Evolutionary conservation across 345 rosid species (phyloP).

Genomic region (Eutrema heterophyllum): DNA sequence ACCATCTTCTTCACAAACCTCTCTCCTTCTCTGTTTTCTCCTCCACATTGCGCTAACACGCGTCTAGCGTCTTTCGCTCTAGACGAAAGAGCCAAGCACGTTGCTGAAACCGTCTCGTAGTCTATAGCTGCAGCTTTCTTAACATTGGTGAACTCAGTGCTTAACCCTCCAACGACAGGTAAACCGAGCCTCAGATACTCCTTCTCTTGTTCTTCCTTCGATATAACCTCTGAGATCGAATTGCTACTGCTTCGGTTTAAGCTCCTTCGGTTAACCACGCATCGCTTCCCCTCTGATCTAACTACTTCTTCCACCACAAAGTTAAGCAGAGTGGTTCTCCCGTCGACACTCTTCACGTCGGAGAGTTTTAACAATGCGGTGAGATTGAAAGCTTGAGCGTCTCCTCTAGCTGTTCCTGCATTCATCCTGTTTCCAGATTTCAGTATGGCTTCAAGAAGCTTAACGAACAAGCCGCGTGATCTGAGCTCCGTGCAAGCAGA

Average conservation of each 20-base stretch:
- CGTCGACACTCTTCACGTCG: constrained; percentile 68
- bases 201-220: constrained; percentile 39
- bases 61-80: constrained; percentile 41
- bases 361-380: constrained; percentile 60
- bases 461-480: constrained; percentile 61
- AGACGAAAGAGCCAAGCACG: constrained; percentile 41
- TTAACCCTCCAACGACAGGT: constrained; percentile 43
- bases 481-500: constrained; percentile 61
- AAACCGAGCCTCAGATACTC: constrained; percentile 53
- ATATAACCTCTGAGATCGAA: constrained; percentile 24
- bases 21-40: constrained; percentile 35
- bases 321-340: constrained; percentile 76
- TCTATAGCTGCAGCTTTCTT: constrained; percentile 62
- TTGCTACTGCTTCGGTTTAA: constrained; percentile 20
- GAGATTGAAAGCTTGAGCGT: constrained; percentile 76
- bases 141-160: constrained; percentile 48
- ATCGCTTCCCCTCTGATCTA: constrained; percentile 55
- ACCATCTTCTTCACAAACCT: constrained; percentile 55
- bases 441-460: constrained; percentile 78
- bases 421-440: constrained; percentile 89
- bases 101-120: constrained; percentile 41
- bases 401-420: constrained; percentile 85
- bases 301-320: constrained; percentile 78
- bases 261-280: constrained; percentile 22
- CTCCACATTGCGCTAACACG: constrained; percentile 29